Base-by-base conservation (phyloP, 192 early-diverging fungal genomes). In the Coemansia sp. region DNA sequence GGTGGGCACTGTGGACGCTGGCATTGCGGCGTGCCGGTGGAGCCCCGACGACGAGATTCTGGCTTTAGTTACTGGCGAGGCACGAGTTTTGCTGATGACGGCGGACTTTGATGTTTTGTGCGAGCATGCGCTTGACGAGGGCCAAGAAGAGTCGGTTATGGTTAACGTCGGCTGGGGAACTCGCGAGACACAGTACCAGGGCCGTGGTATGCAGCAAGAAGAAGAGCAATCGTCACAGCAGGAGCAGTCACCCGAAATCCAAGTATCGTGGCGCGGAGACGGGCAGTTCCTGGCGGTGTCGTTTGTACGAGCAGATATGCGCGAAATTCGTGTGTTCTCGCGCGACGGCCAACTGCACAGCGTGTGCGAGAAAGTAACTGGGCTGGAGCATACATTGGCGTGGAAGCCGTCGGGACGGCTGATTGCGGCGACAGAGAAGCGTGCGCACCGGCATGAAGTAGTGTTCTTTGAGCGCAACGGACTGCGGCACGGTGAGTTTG, bases 151-250 rank as follows among this genome's bases (percentile, higher is more conserved):
- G 77, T 92, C 86, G 75, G 79, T 58, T 17, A 85, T 81, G 11
- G 89, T 94, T 10, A 86, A 82, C 20, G 84, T 99, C n/a, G 97
- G 97, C 40, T 99, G 97, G 97, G 97, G 97, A 64, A 88, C 85
- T 44, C 93, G 91, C 56, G 95, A 96, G 71, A 99, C 97, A 10
- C 97, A 99, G 68, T 99, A 97, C 71, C 94, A 97, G 66, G 97
- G 97, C 49, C 86, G 88, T 64, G 97, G 95, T 42, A 85, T 87
- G 57, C 94, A 96, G 70, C 59, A 78, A 21, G 90, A 89, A 12
- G 20, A 5, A 2, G 36, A 22, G 48, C 22, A 19, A 52, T 15
- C 31, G 23, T 40, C 28, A 3, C 4, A 40, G 28, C 4, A 2
- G 74, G 82, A 59, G 69, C 73, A 66, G 85, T 81, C 57, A 61